phyloP scores from a whole-genome alignment of 1,284 basidiomycete genomes.

The Kalmanozyma brasiliensis region DNA sequence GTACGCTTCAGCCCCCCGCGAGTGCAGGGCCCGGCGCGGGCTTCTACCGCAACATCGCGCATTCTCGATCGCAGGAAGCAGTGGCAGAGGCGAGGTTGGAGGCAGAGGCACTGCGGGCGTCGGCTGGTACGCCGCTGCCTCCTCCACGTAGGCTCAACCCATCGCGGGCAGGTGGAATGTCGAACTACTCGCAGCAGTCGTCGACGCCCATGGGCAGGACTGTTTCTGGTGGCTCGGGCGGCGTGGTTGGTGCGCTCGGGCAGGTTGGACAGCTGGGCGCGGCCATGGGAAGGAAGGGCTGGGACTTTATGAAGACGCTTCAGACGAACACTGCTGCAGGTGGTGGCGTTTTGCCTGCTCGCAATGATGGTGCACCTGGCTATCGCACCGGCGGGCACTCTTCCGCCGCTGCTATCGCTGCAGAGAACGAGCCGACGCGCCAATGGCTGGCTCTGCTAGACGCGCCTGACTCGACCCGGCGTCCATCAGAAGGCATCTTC shows the following conservation, averaged over 20 bases:
- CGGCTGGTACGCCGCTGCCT: slow-evolving; percentile 40
- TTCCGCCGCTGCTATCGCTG: background rate
- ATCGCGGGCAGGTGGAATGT: background rate
- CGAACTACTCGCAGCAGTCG: background rate
- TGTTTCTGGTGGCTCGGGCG: slow-evolving; percentile 19
- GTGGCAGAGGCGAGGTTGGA: slow-evolving; percentile 24
- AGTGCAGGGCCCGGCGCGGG: slow-evolving; percentile 13
- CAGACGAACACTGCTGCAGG: slow-evolving; percentile 13
- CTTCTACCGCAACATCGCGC: slow-evolving; percentile 16
- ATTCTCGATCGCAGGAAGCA: slow-evolving; percentile 37
- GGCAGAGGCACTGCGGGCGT: slow-evolving; percentile 32
- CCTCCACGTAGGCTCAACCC: slow-evolving; percentile 30
- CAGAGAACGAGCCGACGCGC: slow-evolving; percentile 49
- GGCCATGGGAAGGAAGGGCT: slow-evolving; percentile 53
- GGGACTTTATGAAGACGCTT: slow-evolving; percentile 54
- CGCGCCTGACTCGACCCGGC: background rate
- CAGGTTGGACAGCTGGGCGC: slow-evolving; percentile 52
- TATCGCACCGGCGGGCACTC: slow-evolving; percentile 3
- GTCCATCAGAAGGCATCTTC: slow-evolving; percentile 30
- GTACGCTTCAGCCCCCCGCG: slow-evolving; percentile 12
- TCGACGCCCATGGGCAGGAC: slow-evolving; percentile 16
- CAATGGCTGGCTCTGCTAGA: slow-evolving; percentile 39
- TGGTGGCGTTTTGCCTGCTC: slow-evolving; percentile 8
- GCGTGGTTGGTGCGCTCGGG: slow-evolving; percentile 40
- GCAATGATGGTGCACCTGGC: slow-evolving; percentile 1